Evolutionary conservation across 768 basidiomycete genomes (phyloP), one percentile per base, ranked within the genome.

Genomic region (Phaffia tasmanica): DNA sequence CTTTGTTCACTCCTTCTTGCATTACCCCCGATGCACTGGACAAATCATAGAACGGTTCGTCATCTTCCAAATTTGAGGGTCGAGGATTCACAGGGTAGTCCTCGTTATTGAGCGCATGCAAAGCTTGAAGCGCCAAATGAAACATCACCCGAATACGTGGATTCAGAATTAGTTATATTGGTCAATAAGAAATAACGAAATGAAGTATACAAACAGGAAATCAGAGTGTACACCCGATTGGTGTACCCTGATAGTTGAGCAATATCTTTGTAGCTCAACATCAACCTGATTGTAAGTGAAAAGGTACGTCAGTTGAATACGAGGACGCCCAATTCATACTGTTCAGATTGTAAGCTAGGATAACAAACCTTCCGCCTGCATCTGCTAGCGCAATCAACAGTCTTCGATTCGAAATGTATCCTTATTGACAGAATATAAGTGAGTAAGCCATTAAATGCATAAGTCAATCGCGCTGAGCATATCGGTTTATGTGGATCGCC

Each of bases 231-330:
- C 16, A 98, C 80, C 55, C 94, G 84, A 32, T 86, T 86, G 2
- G 94, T 95, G 65, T 93, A 83, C 14, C 94, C 94, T 5, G 91
- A 90, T n/a, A 97, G 83, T 74, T 94, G 90, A 27, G 95, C 83
- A 7, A 97, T 79, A 72, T 97, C 94, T 74, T 63, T 63, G 54
- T 56, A 54, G 47, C 54, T 57, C 47, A 67, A 93, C 93, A 98
- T 97, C 56, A 97, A 78, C 46, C 35, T 42, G 35, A 5, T 42
- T 42, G 6, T 11, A 42, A 42, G 4, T 42, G 35, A 42, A 11
- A 5, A 11, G 4, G 35, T 42, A 42, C 35, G 11, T 42, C 35
- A 42, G 35, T 5, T 11, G 11, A 11, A 42, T 5, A 11, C 11
- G 11, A 42, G 35, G 11, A 42, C 35, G 35, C 4, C 35, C 11